These are phyloP conservation scores for Coix lacrymajobi DNA, from an alignment of 176 grass and related monocot genomes.

Conservation along the genomic window DNA sequence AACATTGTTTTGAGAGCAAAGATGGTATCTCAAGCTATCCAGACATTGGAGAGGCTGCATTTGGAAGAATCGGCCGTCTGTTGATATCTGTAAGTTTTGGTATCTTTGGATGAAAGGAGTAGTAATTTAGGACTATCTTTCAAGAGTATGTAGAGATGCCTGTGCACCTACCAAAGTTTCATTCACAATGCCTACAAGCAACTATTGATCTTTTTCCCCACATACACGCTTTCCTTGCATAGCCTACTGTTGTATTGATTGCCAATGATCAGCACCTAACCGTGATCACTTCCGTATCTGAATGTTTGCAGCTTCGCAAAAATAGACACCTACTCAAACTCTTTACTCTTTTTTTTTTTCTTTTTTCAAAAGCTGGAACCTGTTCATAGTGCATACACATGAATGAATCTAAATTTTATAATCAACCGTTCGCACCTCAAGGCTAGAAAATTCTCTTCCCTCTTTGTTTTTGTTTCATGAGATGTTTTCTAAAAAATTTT, in stretches of 20 bases:
- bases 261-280: background rate
- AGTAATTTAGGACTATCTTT: background rate
- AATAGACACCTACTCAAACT: background rate
- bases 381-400: background rate
- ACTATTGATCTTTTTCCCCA: background rate
- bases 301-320: background rate
- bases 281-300: background rate
- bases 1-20: constrained; percentile 87
- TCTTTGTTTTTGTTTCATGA: background rate
- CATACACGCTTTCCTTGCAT: background rate
- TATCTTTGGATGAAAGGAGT: constrained; percentile 3
- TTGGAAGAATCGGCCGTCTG: constrained; percentile 76
- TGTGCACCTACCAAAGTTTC: background rate
- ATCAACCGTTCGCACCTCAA: background rate
- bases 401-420: background rate
- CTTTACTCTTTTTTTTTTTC: background rate
- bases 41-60: constrained; percentile 95
- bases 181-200: background rate
- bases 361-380: background rate
- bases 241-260: background rate
- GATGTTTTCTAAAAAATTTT: background rate
- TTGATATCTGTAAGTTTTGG: constrained; percentile 66
- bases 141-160: background rate
- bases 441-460: background rate
- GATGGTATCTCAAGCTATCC: constrained; percentile 84